A percentile compares a stretch with the other conserved stretches of the same genome.
Evolutionary conservation across 1,284 basidiomycete species (phyloP).

Genomic region (Neotropicomus parvogracilis): DNA sequence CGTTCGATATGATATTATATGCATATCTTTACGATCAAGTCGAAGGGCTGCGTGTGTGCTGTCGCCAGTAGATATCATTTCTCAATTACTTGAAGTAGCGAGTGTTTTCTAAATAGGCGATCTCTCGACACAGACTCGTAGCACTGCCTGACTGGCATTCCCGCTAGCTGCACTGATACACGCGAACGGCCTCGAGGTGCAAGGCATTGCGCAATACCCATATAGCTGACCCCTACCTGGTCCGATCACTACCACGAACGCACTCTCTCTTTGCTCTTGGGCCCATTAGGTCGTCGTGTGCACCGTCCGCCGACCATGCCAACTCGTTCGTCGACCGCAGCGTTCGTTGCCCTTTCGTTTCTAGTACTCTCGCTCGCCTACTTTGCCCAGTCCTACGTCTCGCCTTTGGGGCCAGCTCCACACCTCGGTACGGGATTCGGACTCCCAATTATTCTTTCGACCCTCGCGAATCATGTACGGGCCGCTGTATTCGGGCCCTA

Average conservation of each 20-base stretch:
- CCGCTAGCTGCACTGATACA: constrained; percentile 23
- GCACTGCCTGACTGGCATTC: constrained; percentile 22
- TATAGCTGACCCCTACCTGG: constrained; percentile 18
- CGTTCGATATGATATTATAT: neutral
- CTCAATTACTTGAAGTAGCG: too few relatives aligned
- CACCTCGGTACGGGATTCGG: constrained; percentile 27
- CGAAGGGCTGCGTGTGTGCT: neutral
- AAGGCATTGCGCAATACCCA: constrained; percentile 15
- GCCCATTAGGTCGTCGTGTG: constrained; percentile 4
- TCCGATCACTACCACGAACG: constrained; percentile 7
- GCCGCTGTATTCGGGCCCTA: constrained; percentile 24
- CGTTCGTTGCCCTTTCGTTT: constrained; percentile 26
- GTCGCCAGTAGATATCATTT: neutral
- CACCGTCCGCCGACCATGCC: constrained; percentile 19
- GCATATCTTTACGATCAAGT: neutral
- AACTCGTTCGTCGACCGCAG: constrained; percentile 19
- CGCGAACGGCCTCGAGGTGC: constrained; percentile 26
- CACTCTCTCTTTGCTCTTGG: constrained; percentile 1
- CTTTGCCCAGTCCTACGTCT: constrained; percentile 30
- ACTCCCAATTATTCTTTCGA: constrained; percentile 25
- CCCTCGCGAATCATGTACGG: constrained; percentile 24
- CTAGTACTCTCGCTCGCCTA: constrained; percentile 32
- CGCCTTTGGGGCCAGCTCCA: constrained; percentile 33
- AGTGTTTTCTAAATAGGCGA: constrained; percentile 6
- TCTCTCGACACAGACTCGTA: constrained; percentile 2